Percentiles rank a stretch among this genome's conserved stretches.
Conservation (phyloP, 2,329 filamentous ascomycete species). For the Neonectria punicea region DNA sequence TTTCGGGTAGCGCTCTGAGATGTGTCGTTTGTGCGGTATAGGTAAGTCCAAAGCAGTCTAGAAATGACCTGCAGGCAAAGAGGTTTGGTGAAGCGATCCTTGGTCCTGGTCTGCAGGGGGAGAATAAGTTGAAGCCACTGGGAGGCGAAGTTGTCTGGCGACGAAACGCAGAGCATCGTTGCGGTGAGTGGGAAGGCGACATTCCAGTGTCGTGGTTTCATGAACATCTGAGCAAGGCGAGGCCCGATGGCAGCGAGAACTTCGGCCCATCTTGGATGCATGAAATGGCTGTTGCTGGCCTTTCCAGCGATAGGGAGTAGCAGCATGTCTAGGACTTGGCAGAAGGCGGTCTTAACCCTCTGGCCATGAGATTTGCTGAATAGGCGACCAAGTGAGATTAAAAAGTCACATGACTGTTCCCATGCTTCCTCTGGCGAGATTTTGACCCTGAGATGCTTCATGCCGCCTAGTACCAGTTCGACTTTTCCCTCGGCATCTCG, state of each 20-base stretch:
- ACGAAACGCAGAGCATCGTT: constrained; percentile 87
- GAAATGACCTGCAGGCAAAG: constrained; percentile 90
- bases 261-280: constrained; percentile 85
- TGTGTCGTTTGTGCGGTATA: constrained; percentile 84
- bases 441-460: constrained; percentile 87
- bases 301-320: constrained; percentile 87
- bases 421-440: constrained; percentile 79
- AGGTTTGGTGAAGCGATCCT: constrained; percentile 82
- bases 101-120: constrained; percentile 81
- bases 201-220: constrained; percentile 92
- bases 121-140: constrained; percentile 89
- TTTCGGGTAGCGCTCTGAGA: constrained; percentile 76
- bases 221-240: constrained; percentile 83
- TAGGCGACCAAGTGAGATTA: constrained; percentile 81
- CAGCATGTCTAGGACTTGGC: constrained; percentile 87
- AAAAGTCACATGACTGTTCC: constrained; percentile 89
- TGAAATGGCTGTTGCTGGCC: constrained; percentile 79
- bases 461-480: constrained; percentile 87
- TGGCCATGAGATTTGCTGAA: constrained; percentile 89
- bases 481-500: constrained; percentile 82
- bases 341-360: constrained; percentile 92
- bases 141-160: constrained; percentile 81
- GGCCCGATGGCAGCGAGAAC: constrained; percentile 83
- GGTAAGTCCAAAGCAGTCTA: constrained; percentile 91
- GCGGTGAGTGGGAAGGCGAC: constrained; percentile 89